phyloP scores from a whole-genome alignment of 768 basidiomycete genomes.

The Tricholoma saponaceum region DNA sequence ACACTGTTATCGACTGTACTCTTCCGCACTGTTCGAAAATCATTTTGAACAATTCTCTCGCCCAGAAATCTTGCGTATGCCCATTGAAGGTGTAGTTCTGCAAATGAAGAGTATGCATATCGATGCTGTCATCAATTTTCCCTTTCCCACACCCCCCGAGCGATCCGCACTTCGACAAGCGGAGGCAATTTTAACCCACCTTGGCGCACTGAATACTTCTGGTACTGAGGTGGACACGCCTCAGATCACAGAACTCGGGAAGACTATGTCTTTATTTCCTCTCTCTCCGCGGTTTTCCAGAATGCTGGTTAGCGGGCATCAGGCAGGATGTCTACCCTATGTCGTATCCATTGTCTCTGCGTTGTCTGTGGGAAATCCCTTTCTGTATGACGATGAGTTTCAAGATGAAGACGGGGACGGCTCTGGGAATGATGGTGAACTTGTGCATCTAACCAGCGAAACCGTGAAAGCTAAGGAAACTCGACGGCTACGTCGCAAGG shows the following conservation, averaged over 20 bases:
- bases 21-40: slow-evolving; percentile 90
- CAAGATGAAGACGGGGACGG: slow-evolving; percentile 38
- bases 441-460: slow-evolving; percentile 44
- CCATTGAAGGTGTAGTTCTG: slow-evolving; percentile 93
- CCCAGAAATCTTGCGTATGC: slow-evolving; percentile 93
- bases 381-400: slow-evolving; percentile 77
- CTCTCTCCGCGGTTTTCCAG: slow-evolving; percentile 92
- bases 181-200: slow-evolving; percentile 72
- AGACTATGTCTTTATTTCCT: slow-evolving; percentile 90
- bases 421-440: slow-evolving; percentile 32
- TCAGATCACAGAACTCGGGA: slow-evolving; percentile 86
- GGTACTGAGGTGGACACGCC: slow-evolving; percentile 30
- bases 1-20: slow-evolving; percentile 96
- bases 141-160: slow-evolving; percentile 96
- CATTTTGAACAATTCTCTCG: slow-evolving; percentile 83
- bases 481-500: slow-evolving; percentile 59
- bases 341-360: slow-evolving; percentile 88
- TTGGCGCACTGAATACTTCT: slow-evolving; percentile 69
- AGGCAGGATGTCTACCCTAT: slow-evolving; percentile 79
- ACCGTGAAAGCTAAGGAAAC: slow-evolving; percentile 50
- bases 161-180: slow-evolving; percentile 70
- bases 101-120: slow-evolving; percentile 99
- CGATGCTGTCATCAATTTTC: slow-evolving; percentile 94
- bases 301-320: slow-evolving; percentile 92
- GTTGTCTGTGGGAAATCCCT: slow-evolving; percentile 93